These are phyloP conservation scores for Akebia trifoliata DNA, from an alignment of 164 flowering plant species.

Conservation along the genomic window DNA sequence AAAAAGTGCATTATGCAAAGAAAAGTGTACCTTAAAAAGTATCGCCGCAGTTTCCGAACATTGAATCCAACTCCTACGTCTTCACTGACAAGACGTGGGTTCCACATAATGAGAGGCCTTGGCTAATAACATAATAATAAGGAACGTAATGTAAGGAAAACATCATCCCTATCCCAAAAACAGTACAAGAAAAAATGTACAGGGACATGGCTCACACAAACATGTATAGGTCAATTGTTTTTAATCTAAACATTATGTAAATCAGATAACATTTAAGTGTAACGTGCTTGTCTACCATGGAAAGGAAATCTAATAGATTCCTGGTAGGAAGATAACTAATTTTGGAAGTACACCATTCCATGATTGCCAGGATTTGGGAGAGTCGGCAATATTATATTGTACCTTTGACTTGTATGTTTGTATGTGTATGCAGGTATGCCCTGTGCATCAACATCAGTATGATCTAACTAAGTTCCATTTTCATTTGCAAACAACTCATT, in stretches of 20 bases:
- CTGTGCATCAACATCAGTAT: too few species aligned
- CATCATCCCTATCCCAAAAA: conserved; percentile 8
- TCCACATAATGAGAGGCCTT: conserved; percentile 99
- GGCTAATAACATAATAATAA: conserved; percentile 45
- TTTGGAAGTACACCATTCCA: not conserved
- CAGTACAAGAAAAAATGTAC: conserved; percentile 11
- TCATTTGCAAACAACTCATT: not conserved
- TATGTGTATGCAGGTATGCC: too few species aligned
- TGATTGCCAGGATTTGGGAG: not conserved
- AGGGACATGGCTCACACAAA: not conserved
- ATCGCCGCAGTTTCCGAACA: conserved; percentile 70
- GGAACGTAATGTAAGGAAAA: conserved; percentile 12
- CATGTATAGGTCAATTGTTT: not conserved
- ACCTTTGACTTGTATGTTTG: too few species aligned
- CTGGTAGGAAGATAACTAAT: not conserved
- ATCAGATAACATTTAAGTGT: too few species aligned
- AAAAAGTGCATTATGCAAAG: not conserved
- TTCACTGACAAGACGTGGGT: conserved; percentile 90
- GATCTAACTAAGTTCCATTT: too few species aligned
- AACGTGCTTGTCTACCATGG: too few species aligned
- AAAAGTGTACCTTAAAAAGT: conserved; percentile 62
- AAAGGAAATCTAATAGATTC: not conserved
- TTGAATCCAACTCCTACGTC: conserved; percentile 97
- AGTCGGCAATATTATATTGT: too few species aligned
- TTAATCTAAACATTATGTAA: not conserved